Percentiles rank a stretch among this genome's conserved stretches.
These are phyloP conservation scores for Zygotorulaspora sp. DNA, from an alignment of 805 yeast genomes.

Conservation along the genomic window DNA sequence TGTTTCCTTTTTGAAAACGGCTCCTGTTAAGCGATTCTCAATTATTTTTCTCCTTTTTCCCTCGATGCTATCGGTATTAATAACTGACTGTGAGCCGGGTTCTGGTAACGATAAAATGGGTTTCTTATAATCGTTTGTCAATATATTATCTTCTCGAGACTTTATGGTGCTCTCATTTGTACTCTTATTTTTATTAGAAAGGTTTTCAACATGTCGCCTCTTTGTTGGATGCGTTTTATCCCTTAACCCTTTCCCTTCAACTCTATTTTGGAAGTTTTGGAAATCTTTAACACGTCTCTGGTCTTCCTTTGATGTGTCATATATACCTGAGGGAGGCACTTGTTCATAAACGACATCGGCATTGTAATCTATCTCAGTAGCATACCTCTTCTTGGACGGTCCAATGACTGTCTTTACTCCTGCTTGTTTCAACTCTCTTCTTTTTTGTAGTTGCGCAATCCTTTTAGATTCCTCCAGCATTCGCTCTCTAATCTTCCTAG, in stretches of 20 bases:
- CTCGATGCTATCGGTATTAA: conserved; percentile 24
- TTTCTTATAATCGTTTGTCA: conserved; percentile 21
- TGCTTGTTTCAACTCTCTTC: conserved; percentile 77
- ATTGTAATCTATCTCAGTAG: conserved; percentile 72
- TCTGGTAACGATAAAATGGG: conserved; percentile 34
- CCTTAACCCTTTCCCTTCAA: conserved; percentile 43
- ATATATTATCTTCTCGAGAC: conserved; percentile 14
- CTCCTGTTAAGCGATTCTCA: conserved; percentile 9
- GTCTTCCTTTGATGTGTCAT: conserved; percentile 62
- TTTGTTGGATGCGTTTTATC: conserved; percentile 24
- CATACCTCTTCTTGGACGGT: conserved; percentile 48
- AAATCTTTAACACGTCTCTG: conserved; percentile 38
- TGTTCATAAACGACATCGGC: conserved; percentile 79
- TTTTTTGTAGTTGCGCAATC: conserved; percentile 68
- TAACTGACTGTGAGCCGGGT: conserved; percentile 30
- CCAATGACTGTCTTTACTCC: conserved; percentile 55
- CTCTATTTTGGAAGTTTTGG: conserved; percentile 41
- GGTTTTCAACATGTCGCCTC: background rate
- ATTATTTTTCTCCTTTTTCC: conserved; percentile 29
- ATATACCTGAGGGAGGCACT: conserved; percentile 60
- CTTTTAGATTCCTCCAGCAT: conserved; percentile 74
- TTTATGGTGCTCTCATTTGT: background rate
- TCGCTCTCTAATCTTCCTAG: conserved; percentile 80
- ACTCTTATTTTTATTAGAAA: conserved; percentile 1
- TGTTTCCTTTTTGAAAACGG: conserved; percentile 7